Percentiles rank a stretch among this genome's conserved stretches.
These are phyloP conservation scores for Lantana camara DNA, from an alignment of 257 asterid genomes.

Conservation along the genomic window DNA sequence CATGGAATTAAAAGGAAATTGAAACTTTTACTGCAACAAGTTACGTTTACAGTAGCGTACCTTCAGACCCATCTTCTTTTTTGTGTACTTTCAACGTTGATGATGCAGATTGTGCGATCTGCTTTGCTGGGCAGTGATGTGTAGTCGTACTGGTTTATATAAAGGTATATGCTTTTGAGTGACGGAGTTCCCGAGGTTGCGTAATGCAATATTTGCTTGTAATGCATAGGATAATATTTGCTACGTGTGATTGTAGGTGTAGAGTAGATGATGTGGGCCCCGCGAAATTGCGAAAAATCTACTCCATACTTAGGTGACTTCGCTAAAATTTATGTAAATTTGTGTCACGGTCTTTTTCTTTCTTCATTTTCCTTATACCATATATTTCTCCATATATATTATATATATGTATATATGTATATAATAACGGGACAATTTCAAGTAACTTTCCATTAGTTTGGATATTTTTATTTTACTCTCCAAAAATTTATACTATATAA, in stretches of 20 bases:
- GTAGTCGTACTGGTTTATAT: conserved; percentile 17
- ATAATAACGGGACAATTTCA: too few relatives aligned
- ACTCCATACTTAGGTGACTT: neutral
- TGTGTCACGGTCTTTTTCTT: too few relatives aligned
- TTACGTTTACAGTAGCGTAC: conserved; percentile 23
- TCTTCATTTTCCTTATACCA: too few relatives aligned
- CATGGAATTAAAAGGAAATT: neutral
- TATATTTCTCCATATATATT: too few relatives aligned
- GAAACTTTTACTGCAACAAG: neutral
- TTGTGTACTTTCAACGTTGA: neutral
- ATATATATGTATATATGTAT: too few relatives aligned
- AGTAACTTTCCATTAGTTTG: too few relatives aligned
- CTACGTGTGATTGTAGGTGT: conserved; percentile 22
- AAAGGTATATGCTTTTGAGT: neutral
- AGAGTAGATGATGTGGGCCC: neutral
- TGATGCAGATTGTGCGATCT: conserved; percentile 5
- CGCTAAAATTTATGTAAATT: neutral
- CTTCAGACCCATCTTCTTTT: conserved; percentile 44
- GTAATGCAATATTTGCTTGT: neutral
- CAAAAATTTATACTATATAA: too few relatives aligned
- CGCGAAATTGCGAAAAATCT: neutral
- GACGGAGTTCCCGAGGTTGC: conserved; percentile 36
- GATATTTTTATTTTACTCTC: too few relatives aligned
- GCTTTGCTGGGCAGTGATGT: conserved; percentile 16
- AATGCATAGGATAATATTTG: neutral